Evolutionary conservation across 805 yeast species (phyloP), one percentile per base, ranked within the genome.

Genomic region (Suhomyces emberorum): DNA sequence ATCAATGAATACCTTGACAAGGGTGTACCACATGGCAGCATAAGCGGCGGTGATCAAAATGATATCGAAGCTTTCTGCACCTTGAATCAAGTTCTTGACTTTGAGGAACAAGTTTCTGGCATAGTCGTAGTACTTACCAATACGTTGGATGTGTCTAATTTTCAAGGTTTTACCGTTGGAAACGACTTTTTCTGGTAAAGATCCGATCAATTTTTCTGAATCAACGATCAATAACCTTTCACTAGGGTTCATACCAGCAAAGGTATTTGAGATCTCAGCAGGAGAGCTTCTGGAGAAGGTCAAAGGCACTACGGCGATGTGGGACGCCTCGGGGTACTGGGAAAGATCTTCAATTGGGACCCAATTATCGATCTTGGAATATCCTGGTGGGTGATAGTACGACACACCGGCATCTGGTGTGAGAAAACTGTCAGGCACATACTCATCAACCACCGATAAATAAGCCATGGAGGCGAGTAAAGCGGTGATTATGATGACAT

Each of bases 1-100:
- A 48, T 87, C 88, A 41, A 77, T 51, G 50, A 85, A 89, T 20
- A 91, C 74, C 42, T 79, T 79, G 41, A 77, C 63, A 48, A 91
- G 74, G 8, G 96, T 86, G 60, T 84, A 81, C 72, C 85, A 71
- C 96, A 89, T 88, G 32, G 95, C 95, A 18, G 77, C 49, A 59
- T 91, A 91, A 2, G 96, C 97, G 34, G 81, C 57, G 2, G 86
- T 71, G 34, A 93, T 81, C 40, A 89, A 70, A 10, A 79, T 78
- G 26, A 89, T 80, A 59, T 91, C 98, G 47, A 87, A 87, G 17
- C 83, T 77, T 48, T 89, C 96, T 12, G 96, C 93, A 42, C 83
- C 81, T 34, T 69, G 66, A 35, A 82, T 68, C 43, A 78, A 61
- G 32, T 61, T 66, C 34, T 63, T 49, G 12, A 79, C 51, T 44